phyloP scores from a whole-genome alignment of 306 rosid genomes.

The Aeschynomene evenia region DNA sequence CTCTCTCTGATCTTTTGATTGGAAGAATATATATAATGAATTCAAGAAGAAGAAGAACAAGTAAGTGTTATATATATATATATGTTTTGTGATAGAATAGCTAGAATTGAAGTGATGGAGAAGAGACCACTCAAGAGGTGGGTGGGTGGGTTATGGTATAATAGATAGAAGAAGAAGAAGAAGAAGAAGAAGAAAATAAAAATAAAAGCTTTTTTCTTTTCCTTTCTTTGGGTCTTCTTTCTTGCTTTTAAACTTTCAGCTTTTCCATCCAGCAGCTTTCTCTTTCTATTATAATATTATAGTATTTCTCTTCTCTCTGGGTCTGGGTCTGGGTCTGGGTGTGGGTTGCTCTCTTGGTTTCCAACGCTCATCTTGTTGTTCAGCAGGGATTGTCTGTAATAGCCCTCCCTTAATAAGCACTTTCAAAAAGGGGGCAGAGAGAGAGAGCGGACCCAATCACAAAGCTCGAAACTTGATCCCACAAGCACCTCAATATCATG shows the following conservation, averaged over 20 bases:
- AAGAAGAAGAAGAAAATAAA: conserved; percentile 21
- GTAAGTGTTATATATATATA: no score
- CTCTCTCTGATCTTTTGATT: no score
- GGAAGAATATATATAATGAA: no score
- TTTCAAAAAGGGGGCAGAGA: conserved; percentile 42
- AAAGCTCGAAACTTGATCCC: conserved; percentile 82
- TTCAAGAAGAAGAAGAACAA: no score
- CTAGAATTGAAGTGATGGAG: conserved; percentile 27
- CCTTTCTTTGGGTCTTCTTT: conserved; percentile 65
- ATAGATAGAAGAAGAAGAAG: conserved; percentile 22
- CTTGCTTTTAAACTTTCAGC: conserved; percentile 66
- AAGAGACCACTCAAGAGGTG: conserved; percentile 23
- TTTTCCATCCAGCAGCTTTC: conserved; percentile 45
- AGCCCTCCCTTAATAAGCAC: conserved; percentile 58
- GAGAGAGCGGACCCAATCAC: conserved; percentile 63
- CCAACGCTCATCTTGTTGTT: conserved; percentile 65
- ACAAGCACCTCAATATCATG: conserved; percentile 64
- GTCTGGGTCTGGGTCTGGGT: no score
- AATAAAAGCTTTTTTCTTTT: conserved; percentile 37
- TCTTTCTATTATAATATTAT: conserved; percentile 13
- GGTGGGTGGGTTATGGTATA: conserved; percentile 30
- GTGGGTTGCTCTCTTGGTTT: conserved; percentile 35
- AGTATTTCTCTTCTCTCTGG: conserved; percentile 42
- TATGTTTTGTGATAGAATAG: no score
- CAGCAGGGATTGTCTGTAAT: conserved; percentile 53